phyloP scores from a whole-genome alignment of 495 filamentous ascomycete species.

The Talaromyces borbonicus region DNA sequence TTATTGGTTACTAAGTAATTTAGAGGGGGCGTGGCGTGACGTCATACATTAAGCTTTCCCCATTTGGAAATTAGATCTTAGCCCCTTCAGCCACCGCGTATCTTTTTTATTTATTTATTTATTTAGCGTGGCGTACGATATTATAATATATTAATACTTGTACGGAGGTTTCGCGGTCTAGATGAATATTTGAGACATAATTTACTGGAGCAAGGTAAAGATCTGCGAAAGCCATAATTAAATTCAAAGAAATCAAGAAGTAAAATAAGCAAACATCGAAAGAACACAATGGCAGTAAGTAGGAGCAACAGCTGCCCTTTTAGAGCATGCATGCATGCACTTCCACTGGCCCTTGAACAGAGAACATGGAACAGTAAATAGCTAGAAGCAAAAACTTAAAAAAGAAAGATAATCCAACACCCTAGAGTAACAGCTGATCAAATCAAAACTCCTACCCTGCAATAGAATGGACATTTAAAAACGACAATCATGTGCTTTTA shows the following conservation, averaged over 20 bases:
- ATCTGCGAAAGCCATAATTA: too few relatives aligned
- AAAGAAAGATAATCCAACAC: background rate
- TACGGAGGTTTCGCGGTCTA: too few relatives aligned
- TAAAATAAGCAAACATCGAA: background rate
- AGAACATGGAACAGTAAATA: too few relatives aligned
- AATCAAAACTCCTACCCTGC: constrained; percentile 2
- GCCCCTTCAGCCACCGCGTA: background rate
- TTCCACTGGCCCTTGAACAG: too few relatives aligned
- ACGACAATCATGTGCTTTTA: constrained; percentile 3
- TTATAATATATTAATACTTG: too few relatives aligned
- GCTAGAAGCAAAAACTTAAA: too few relatives aligned
- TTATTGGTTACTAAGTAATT: background rate
- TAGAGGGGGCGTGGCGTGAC: background rate
- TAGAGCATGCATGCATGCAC: too few relatives aligned
- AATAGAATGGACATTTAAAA: background rate
- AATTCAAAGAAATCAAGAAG: too few relatives aligned
- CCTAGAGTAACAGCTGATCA: background rate
- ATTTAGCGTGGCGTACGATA: too few relatives aligned
- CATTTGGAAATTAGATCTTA: constrained; percentile 6
- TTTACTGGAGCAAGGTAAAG: too few relatives aligned
- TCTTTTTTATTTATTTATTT: background rate
- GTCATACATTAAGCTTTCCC: constrained; percentile 2
- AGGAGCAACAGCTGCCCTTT: too few relatives aligned
- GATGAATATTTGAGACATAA: too few relatives aligned
- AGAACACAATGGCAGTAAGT: background rate